Base-by-base conservation (phyloP, 495 filamentous ascomycete species). In the Aspergillus asperescens region DNA sequence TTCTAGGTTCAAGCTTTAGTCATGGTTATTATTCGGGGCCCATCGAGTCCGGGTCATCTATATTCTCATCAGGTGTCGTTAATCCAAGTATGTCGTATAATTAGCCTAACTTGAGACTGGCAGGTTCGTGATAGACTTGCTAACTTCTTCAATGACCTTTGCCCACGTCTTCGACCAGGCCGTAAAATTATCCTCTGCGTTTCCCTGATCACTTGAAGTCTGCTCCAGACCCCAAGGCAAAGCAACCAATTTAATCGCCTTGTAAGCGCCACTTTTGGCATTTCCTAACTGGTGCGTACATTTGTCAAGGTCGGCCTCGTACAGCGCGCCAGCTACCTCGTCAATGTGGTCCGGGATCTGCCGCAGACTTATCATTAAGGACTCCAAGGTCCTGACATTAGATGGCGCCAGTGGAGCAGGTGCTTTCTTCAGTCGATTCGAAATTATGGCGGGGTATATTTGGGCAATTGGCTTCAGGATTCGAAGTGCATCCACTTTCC, bases 131-230 rank as follows among this genome's bases (percentile, higher is more conserved):
- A 69, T 51, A 15, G 66, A 55, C 58, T 64, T 68, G 58, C 62
- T 66, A 24, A 76, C 67, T 59, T 73, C 70, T 16, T 65, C 62
- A 61, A 76, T 60, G 22, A 76, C 73, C 58, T 72, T 76, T 31
- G 65, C 52, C 77, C 76, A 79, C 15, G 74, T 77, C 40, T 60
- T 70, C 19, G 66, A 69, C 77, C 77, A 80, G 3, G 49, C 50
- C 10, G 65, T 62, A 47, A 78, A 80, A 52, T 75, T 77, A 55
- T 80, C 77, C 23, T 65, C 64, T 9, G 60, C 25, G 22, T 35
- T 44, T 44, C 62, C 35, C 44, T 65, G 59, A 8, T 32, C 50
- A 13, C 54, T 49, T 4, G 55, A 25, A 9, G 16, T 42, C 4
- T 48, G 43, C 7, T 37, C 15, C 10, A 27, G 46, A 24, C 8